These are phyloP conservation scores for Neocallimastix lanati DNA, from an alignment of 192 early-diverging fungal species.

Conservation along the genomic window DNA sequence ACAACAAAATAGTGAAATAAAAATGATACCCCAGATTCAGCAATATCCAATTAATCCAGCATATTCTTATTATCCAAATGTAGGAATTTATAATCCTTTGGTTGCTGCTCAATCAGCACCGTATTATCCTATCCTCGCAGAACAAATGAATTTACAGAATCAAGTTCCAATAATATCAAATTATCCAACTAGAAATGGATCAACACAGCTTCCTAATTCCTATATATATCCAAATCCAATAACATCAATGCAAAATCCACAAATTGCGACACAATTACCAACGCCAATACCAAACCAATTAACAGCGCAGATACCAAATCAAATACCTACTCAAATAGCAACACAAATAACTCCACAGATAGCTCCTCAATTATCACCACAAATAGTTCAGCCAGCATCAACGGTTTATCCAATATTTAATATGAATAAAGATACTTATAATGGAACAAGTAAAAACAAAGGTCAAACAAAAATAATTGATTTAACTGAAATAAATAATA, in stretches of 20 bases:
- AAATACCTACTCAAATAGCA: neutral
- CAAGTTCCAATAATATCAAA: too few species aligned
- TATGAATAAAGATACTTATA: neutral
- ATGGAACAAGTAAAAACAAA: neutral
- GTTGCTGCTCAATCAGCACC: too few species aligned
- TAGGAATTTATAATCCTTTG: too few species aligned
- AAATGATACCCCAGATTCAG: too few species aligned
- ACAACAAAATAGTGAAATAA: too few species aligned
- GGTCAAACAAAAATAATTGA: neutral
- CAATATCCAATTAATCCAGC: too few species aligned
- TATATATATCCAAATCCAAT: neutral
- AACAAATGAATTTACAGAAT: too few species aligned
- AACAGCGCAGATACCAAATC: neutral
- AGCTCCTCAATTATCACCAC: neutral
- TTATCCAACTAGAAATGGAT: too few species aligned
- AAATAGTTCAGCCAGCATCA: neutral
- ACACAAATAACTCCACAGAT: neutral
- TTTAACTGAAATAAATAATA: neutral
- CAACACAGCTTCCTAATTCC: too few species aligned
- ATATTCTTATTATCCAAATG: too few species aligned
- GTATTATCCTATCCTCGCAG: too few species aligned
- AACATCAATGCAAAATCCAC: too few species aligned
- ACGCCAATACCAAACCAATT: neutral
- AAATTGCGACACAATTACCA: neutral
- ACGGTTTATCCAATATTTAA: neutral